Conservation (phyloP, 306 rosid species). For the Vigna hirtella region DNA sequence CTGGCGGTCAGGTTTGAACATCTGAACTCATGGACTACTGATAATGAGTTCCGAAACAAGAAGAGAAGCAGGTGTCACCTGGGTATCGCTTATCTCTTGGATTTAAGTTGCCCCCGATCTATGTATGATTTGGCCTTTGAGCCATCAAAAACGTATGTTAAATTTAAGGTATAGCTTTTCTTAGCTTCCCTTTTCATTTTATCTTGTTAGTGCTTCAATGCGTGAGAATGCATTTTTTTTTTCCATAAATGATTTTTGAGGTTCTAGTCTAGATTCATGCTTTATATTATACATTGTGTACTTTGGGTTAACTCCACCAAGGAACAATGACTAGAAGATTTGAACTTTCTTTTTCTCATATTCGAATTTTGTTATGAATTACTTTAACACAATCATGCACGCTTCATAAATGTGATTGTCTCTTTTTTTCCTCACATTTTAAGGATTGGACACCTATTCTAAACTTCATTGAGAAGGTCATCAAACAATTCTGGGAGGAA, state of each 20-base stretch:
- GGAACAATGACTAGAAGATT: conserved; percentile 33
- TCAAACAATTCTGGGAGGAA: conserved; percentile 67
- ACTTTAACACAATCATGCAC: conserved; percentile 11
- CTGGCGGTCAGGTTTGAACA: conserved; percentile 68
- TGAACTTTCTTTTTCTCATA: conserved; percentile 23
- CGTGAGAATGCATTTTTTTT: conserved; percentile 25
- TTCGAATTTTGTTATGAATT: conserved; percentile 23
- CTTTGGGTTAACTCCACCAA: conserved; percentile 29
- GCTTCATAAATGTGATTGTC: conserved; percentile 36
- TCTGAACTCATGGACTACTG: conserved; percentile 51
- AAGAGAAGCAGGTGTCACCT: conserved; percentile 76
- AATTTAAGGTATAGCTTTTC: conserved; percentile 77
- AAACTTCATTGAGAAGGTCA: conserved; percentile 62
- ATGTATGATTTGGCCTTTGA: conserved; percentile 83
- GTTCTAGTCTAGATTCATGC: conserved; percentile 35
- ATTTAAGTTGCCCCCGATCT: conserved; percentile 77
- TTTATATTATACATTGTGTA: conserved; percentile 35
- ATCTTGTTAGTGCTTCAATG: conserved; percentile 15
- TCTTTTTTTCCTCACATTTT: conserved; percentile 8
- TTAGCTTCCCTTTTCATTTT: conserved; percentile 38
- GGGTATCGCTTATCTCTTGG: conserved; percentile 75
- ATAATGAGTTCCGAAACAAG: conserved; percentile 53
- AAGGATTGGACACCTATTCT: conserved; percentile 83
- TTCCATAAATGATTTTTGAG: conserved; percentile 26
- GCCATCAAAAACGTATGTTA: conserved; percentile 83